Conservation (phyloP, 1,139 yeast genomes). For the Hemisphaericaspora xylanilytica region DNA sequence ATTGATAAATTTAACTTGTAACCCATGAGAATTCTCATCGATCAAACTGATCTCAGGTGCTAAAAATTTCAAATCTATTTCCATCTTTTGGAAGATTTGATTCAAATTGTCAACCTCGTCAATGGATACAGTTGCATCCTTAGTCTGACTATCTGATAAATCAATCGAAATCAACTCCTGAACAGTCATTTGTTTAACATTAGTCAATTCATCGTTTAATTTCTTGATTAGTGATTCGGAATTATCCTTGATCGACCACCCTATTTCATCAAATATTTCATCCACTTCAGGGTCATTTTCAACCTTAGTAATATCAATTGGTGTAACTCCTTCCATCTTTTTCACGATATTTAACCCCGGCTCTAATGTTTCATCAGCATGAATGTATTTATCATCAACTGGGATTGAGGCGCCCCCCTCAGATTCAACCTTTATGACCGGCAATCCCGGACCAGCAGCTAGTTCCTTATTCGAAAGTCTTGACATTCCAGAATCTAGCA, state of each 20-base stretch:
- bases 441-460: background rate
- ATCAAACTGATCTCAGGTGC: slow-evolving; percentile 68
- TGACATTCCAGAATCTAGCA: slow-evolving; percentile 27
- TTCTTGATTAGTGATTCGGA: slow-evolving; percentile 54
- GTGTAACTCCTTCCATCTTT: slow-evolving; percentile 10
- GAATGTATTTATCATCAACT: slow-evolving; percentile 2
- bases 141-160: slow-evolving; percentile 36
- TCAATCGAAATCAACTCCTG: slow-evolving; percentile 38
- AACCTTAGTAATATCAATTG: slow-evolving; percentile 12
- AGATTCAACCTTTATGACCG: slow-evolving; percentile 4
- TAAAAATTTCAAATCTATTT: slow-evolving; percentile 41
- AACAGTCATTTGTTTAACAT: slow-evolving; percentile 38
- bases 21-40: slow-evolving; percentile 75
- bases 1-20: slow-evolving; percentile 82
- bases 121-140: slow-evolving; percentile 44
- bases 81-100: slow-evolving; percentile 46
- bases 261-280: slow-evolving; percentile 70
- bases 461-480: slow-evolving; percentile 2
- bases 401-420: slow-evolving; percentile 2
- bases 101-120: slow-evolving; percentile 65
- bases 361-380: slow-evolving; percentile 10
- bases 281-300: slow-evolving; percentile 51
- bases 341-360: slow-evolving; percentile 23
- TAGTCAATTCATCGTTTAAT: slow-evolving; percentile 49
- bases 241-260: slow-evolving; percentile 70